Percentiles rank a stretch among this genome's conserved stretches.
Conservation (phyloP, 2,329 filamentous ascomycete genomes). For the Hortaea werneckii region DNA sequence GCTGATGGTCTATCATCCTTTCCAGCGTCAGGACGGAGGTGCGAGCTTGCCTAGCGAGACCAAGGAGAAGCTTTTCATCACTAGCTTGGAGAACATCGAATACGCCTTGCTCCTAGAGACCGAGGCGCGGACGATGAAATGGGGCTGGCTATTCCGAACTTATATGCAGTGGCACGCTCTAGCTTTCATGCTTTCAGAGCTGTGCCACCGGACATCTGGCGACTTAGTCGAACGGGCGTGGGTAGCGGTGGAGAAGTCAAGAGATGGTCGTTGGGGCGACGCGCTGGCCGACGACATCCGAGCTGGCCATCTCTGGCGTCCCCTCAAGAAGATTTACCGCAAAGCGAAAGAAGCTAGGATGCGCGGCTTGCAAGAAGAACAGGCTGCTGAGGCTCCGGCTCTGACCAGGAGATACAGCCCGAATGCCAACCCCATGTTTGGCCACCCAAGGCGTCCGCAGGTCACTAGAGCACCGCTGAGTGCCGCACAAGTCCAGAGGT, state of each 20-base stretch:
- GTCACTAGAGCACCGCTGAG: constrained; percentile 25
- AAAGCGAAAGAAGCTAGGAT: constrained; percentile 47
- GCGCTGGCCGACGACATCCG: constrained; percentile 18
- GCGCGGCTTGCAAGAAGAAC: constrained; percentile 37
- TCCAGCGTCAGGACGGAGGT: constrained; percentile 51
- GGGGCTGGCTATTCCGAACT: constrained; percentile 55
- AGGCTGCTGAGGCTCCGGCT: constrained; percentile 6
- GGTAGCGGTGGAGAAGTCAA: constrained; percentile 43
- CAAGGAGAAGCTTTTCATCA: constrained; percentile 59
- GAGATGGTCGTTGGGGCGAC: constrained; percentile 32
- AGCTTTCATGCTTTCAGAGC: constrained; percentile 50
- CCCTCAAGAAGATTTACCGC: constrained; percentile 49
- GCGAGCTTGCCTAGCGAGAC: constrained; percentile 50
- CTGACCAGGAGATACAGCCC: constrained; percentile 20
- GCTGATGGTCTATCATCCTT: constrained; percentile 65
- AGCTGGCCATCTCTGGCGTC: constrained; percentile 53
- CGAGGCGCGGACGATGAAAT: constrained; percentile 51
- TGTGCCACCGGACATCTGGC: constrained; percentile 47
- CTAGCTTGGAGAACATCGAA: constrained; percentile 65
- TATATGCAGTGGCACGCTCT: constrained; percentile 58
- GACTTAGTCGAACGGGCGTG: constrained; percentile 51
- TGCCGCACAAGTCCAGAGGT: constrained; percentile 23
- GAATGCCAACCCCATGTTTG: constrained; percentile 26
- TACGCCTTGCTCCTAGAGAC: constrained; percentile 56
- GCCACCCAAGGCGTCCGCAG: constrained; percentile 16